Evolutionary conservation across 495 filamentous ascomycete species (phyloP), one percentile per base, ranked within the genome.

Genomic region (Penicillium desertorum): DNA sequence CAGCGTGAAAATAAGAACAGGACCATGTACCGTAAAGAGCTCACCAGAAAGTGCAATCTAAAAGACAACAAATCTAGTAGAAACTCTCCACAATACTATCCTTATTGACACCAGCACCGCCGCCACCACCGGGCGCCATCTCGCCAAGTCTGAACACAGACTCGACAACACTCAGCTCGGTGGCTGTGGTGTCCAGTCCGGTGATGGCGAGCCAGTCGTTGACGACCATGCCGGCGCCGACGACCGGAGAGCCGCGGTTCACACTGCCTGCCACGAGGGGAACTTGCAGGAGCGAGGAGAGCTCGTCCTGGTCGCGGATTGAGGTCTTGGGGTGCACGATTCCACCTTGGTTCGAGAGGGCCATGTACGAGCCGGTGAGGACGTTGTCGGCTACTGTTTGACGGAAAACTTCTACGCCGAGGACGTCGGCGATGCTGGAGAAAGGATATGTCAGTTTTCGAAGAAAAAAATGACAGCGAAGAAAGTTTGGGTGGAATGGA

Each of bases 201-300:
- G 92, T 95, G n/a, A 98, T 90, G 9, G 94, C 95, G 75, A 98
- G 83, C 94, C 94, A 98, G 78, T 98, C 94, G 69, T 98, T 98
- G 54, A 98, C 94, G 10, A 98, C 94, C 90, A 98, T 96, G 23
- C 94, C 94, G 11, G 94, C 94, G 23, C 94, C 94, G 30, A 98
- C 91, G n/a, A 98, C 92, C 42, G 90, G 84, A 58, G 84, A 89
- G 34, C 94, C 95, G 55, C 94, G 83, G 75, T 98, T 98, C 20
- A 98, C 87, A 65, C 84, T 89, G 30, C 94, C 94, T 0, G 94
- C 94, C 3, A 98, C 94, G 2, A 98, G 84, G 10, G 94, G 94
- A 47, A 98, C 92, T 76, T 98, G 94, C 60, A 98, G 82, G 67
- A 98, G 77, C 62, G 87, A 91, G 60, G 87, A 91, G 59, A 98